Percentiles rank a stretch among this genome's conserved stretches.
Conservation (phyloP, 2,329 filamentous ascomycete genomes). For the Aurifilum marmelostoma region DNA sequence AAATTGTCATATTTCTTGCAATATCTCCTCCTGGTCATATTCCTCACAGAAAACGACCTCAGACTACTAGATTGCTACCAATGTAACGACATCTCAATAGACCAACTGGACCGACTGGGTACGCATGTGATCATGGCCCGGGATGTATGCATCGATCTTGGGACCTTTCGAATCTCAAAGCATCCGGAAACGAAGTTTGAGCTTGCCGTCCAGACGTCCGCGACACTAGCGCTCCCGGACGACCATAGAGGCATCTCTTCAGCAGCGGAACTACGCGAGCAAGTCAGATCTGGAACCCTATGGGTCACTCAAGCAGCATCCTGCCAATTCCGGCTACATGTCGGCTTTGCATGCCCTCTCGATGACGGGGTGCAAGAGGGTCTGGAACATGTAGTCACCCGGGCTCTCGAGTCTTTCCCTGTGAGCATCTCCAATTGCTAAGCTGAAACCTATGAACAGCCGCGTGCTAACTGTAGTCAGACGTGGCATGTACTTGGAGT, state of each 20-base stretch:
- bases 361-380: neutral
- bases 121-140: slow-evolving; percentile 14
- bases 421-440: neutral
- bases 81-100: neutral
- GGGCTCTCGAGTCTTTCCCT: slow-evolving; percentile 12
- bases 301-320: slow-evolving; percentile 27
- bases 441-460: neutral
- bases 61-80: neutral
- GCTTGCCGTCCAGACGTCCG: slow-evolving; percentile 16
- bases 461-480: slow-evolving; percentile 15
- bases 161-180: slow-evolving; percentile 24
- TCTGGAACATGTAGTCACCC: neutral
- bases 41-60: neutral
- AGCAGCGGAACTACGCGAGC: slow-evolving; percentile 18
- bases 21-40: neutral
- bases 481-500: slow-evolving; percentile 21
- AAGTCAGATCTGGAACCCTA: slow-evolving; percentile 19
- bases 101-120: too few species aligned
- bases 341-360: slow-evolving; percentile 9
- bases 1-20: neutral
- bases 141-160: slow-evolving; percentile 20
- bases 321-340: slow-evolving; percentile 16
- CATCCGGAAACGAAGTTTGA: slow-evolving; percentile 15
- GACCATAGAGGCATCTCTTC: neutral
- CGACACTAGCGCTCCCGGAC: slow-evolving; percentile 19